A percentile compares a stretch with the other conserved stretches of the same genome.
Evolutionary conservation across 441 rosid species (phyloP).

Genomic region (California macrophylla): DNA sequence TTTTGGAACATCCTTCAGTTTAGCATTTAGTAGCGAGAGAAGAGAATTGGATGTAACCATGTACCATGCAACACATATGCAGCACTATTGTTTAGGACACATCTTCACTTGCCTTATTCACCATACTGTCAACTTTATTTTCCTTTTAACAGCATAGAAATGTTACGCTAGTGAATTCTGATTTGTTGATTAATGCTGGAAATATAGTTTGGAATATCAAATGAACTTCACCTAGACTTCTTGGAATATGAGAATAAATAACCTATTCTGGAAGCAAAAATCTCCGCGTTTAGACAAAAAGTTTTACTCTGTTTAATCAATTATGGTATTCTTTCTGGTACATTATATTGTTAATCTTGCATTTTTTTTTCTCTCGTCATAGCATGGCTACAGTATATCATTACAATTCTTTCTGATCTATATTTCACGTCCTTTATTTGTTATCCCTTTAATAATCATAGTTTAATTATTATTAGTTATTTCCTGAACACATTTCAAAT

Average conservation of each 20-base stretch:
- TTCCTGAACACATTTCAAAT: neutral
- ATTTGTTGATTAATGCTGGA: neutral
- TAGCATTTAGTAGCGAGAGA: neutral
- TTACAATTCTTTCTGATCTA: too few relatives aligned
- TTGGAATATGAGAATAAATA: neutral
- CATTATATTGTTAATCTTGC: neutral
- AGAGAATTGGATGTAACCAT: neutral
- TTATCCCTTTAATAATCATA: too few relatives aligned
- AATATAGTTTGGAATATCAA: neutral
- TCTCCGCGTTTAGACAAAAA: neutral
- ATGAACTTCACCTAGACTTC: neutral
- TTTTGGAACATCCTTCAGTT: neutral
- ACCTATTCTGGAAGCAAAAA: neutral
- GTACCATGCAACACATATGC: neutral
- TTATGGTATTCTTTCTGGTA: neutral
- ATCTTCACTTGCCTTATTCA: neutral
- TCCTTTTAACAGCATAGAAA: neutral
- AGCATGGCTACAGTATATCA: too few relatives aligned
- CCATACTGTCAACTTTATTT: neutral
- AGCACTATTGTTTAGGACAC: neutral
- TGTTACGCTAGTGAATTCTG: neutral
- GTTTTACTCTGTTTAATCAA: neutral
- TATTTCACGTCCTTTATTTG: too few relatives aligned
- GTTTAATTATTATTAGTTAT: too few relatives aligned
- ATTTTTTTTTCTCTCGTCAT: neutral